phyloP scores from a whole-genome alignment of 352 stramenopile genomes.

The Peronospora tabacina region DNA sequence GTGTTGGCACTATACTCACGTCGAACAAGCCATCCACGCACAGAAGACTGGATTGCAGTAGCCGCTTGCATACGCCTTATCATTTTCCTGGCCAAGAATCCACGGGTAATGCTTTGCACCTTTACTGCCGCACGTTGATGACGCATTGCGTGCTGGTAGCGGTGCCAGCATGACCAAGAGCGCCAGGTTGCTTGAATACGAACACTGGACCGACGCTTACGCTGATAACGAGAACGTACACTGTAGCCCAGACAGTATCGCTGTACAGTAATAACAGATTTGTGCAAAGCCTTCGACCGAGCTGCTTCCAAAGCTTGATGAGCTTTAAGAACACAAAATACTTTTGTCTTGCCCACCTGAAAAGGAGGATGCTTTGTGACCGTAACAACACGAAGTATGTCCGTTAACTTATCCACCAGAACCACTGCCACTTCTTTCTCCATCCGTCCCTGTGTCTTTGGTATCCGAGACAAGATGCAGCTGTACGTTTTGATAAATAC shows the following conservation, averaged over 20 bases:
- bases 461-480: constrained; percentile 51
- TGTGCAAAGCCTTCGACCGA: constrained; percentile 55
- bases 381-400: constrained; percentile 30
- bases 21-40: constrained; percentile 74
- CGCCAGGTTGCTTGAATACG: constrained; percentile 53
- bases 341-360: constrained; percentile 78
- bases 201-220: constrained; percentile 39
- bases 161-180: constrained; percentile 34
- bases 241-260: constrained; percentile 66
- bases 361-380: constrained; percentile 53
- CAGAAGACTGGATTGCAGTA: constrained; percentile 68
- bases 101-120: constrained; percentile 45
- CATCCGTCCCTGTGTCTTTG: constrained; percentile 30
- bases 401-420: constrained; percentile 40
- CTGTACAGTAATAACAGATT: constrained; percentile 66
- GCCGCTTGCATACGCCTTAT: constrained; percentile 39
- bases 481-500: constrained; percentile 86
- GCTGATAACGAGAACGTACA: constrained; percentile 39
- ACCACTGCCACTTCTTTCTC: constrained; percentile 43
- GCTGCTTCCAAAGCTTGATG: constrained; percentile 60
- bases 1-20: constrained; percentile 73
- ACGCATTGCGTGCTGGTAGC: constrained; percentile 34
- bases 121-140: constrained; percentile 38
- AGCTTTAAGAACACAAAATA: constrained; percentile 63
- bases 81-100: constrained; percentile 35